phyloP scores from a whole-genome alignment of 176 grass and related monocot genomes.

The Thalia dealbata region DNA sequence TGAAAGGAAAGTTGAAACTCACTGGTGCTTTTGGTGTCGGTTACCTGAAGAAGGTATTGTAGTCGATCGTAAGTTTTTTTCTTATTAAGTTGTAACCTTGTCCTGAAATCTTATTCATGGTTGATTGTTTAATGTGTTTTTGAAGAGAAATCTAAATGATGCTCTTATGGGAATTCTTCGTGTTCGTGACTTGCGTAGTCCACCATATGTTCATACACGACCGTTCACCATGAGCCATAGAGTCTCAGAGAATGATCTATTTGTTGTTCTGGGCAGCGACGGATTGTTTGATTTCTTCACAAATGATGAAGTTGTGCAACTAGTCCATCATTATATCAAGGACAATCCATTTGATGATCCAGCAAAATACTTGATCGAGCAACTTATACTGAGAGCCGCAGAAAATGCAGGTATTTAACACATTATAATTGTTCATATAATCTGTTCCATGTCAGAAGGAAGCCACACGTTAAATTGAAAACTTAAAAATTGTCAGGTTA shows the following conservation, averaged over 20 bases:
- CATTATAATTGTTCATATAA: neutral
- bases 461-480: neutral
- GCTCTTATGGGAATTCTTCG: constrained; percentile 94
- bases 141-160: constrained; percentile 77
- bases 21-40: constrained; percentile 96
- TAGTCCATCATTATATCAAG: constrained; percentile 78
- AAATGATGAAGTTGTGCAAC: constrained; percentile 72
- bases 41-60: constrained; percentile 80
- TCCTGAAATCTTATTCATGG: constrained; percentile 10
- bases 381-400: constrained; percentile 76
- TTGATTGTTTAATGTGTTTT: constrained; percentile 9
- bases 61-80: neutral
- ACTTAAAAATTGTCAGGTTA: too few relatives aligned
- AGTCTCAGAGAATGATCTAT: constrained; percentile 63
- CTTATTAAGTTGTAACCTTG: neutral
- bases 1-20: constrained; percentile 96
- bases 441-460: neutral
- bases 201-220: constrained; percentile 74
- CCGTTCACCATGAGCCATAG: constrained; percentile 72
- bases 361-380: constrained; percentile 82
- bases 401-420: constrained; percentile 64
- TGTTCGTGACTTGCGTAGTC: constrained; percentile 58
- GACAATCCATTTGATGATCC: constrained; percentile 68
- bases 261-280: constrained; percentile 91
- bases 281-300: constrained; percentile 94